phyloP scores from a whole-genome alignment of 495 filamentous ascomycete genomes.

The Penicillium herquei region DNA sequence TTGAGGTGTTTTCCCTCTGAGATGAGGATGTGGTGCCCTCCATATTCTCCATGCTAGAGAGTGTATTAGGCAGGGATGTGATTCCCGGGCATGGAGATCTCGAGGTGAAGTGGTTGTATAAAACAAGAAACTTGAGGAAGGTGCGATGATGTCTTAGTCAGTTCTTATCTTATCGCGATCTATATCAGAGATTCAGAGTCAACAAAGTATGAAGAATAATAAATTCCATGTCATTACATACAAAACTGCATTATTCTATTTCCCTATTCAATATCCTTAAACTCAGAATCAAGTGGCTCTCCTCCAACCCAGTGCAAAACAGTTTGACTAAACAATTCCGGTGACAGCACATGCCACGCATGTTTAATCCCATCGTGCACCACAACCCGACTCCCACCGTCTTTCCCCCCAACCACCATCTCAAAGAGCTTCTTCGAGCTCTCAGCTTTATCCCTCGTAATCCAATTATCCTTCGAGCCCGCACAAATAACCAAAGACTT shows the following conservation, averaged over 20 bases:
- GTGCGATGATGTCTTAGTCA: constrained; percentile 4
- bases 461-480: not conserved
- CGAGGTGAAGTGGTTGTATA: not conserved
- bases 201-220: too few relatives aligned
- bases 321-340: constrained; percentile 1
- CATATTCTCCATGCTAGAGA: not conserved
- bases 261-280: constrained; percentile 2
- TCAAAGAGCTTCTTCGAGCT: constrained; percentile 2
- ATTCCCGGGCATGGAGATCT: constrained; percentile 1
- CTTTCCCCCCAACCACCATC: constrained; percentile 2
- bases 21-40: not conserved
- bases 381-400: constrained; percentile 10
- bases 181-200: too few relatives aligned
- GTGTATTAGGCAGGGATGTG: not conserved
- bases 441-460: constrained; percentile 2
- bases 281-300: not conserved
- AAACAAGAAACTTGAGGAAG: not conserved
- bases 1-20: not conserved
- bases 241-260: not conserved
- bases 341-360: constrained; percentile 7
- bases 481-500: constrained; percentile 8
- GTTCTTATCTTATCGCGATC: constrained; percentile 2
- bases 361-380: constrained; percentile 3
- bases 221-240: too few relatives aligned
- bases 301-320: constrained; percentile 1